Conservation (phyloP, 352 stramenopile species). For the Pythium coloratum region DNA sequence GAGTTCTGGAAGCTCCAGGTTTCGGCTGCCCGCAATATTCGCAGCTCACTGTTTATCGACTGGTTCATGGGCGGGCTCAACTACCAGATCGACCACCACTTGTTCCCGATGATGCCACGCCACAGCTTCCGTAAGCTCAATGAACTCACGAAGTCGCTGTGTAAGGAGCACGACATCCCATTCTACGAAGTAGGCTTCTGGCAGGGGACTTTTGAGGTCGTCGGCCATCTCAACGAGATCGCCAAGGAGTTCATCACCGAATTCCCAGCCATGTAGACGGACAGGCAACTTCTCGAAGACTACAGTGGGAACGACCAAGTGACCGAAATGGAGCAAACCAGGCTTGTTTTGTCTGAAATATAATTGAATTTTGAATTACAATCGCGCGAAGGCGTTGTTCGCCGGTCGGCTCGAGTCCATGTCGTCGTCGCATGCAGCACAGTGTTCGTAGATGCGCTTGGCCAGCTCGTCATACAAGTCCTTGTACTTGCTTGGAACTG, state of each 20-base stretch:
- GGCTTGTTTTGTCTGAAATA: neutral
- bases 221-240: conserved; percentile 92
- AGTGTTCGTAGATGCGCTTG: conserved; percentile 29
- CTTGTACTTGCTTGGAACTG: conserved; percentile 25
- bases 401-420: neutral
- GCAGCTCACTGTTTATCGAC: conserved; percentile 92
- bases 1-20: conserved; percentile 99
- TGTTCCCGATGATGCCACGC: conserved; percentile 96
- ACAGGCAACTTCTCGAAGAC: too few species aligned
- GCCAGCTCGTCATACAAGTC: conserved; percentile 33
- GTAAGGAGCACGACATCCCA: conserved; percentile 94
- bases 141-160: conserved; percentile 95
- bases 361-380: neutral
- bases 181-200: conserved; percentile 97
- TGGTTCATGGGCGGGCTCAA: conserved; percentile 98
- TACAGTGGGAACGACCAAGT: too few species aligned
- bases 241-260: conserved; percentile 95
- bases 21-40: conserved; percentile 97
- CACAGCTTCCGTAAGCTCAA: conserved; percentile 95
- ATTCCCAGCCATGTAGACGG: conserved; percentile 96
- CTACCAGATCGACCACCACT: conserved; percentile 98
- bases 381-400: conserved; percentile 5
- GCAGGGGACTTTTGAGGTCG: conserved; percentile 93
- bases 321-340: too few species aligned
- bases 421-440: conserved; percentile 22